These are phyloP conservation scores for Gnetum montanum DNA, from an alignment of 75 land plant genomes.

Conservation along the genomic window DNA sequence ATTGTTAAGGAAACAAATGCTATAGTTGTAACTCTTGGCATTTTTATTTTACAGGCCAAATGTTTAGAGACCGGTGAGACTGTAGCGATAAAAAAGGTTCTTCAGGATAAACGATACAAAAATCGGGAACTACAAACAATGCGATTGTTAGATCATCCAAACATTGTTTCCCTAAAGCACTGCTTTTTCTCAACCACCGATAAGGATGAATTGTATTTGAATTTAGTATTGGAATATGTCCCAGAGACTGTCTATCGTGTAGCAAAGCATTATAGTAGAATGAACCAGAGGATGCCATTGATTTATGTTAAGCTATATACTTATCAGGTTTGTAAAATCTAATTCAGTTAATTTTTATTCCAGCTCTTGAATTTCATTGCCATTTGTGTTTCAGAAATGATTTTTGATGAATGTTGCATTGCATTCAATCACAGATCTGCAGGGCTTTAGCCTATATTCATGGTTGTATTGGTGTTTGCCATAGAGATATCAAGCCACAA, in stretches of 20 bases:
- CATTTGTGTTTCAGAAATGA: not conserved
- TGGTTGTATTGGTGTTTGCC: conserved; percentile 79
- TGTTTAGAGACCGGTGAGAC: conserved; percentile 84
- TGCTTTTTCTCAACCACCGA: conserved; percentile 88
- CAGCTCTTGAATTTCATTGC: not conserved
- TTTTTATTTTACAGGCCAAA: conserved; percentile 41
- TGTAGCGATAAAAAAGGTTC: conserved; percentile 80
- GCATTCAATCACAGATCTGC: conserved; percentile 44
- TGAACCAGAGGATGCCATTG: conserved; percentile 76
- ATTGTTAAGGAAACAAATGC: not conserved
- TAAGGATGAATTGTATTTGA: conserved; percentile 81
- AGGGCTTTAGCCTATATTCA: conserved; percentile 81
- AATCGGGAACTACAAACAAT: conserved; percentile 87
- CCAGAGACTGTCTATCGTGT: conserved; percentile 82
- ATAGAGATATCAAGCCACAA: conserved; percentile 80
- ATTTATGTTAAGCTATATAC: conserved; percentile 72
- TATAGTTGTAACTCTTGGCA: not conserved
- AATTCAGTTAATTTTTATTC: not conserved
- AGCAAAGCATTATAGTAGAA: conserved; percentile 58
- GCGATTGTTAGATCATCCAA: conserved; percentile 84
- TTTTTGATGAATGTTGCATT: not conserved
- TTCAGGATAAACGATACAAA: conserved; percentile 80
- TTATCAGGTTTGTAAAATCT: conserved; percentile 47
- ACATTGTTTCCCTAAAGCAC: conserved; percentile 72
- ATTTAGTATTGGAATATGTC: conserved; percentile 76